Evolutionary conservation across 1,139 yeast genomes (phyloP).

Genomic region (Schwanniomyces etchellsii): DNA sequence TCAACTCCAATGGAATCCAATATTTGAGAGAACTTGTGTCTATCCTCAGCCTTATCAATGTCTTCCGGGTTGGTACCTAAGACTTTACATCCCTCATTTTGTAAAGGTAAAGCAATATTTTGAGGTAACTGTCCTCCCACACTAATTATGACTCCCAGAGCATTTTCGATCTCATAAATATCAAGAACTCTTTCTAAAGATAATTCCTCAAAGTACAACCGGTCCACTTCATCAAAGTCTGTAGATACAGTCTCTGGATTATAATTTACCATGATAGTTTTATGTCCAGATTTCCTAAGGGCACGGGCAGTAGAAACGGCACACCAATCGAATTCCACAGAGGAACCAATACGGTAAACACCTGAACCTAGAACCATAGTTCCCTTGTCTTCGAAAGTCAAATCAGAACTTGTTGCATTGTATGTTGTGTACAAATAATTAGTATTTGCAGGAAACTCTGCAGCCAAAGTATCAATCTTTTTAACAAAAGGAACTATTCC

Average conservation of each 20-base stretch:
- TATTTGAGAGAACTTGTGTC: slow-evolving; percentile 94
- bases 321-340: slow-evolving; percentile 99
- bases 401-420: slow-evolving; percentile 84
- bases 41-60: slow-evolving; percentile 95
- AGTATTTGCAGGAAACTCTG: slow-evolving; percentile 97
- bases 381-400: slow-evolving; percentile 83
- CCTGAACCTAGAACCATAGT: slow-evolving; percentile 96
- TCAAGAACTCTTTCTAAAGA: slow-evolving; percentile 96
- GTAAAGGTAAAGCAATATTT: slow-evolving; percentile 85
- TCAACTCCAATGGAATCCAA: slow-evolving; percentile 87
- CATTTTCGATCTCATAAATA: slow-evolving; percentile 86
- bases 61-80: slow-evolving; percentile 93
- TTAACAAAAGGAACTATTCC: slow-evolving; percentile 91
- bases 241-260: slow-evolving; percentile 99
- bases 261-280: slow-evolving; percentile 94
- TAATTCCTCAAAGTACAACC: slow-evolving; percentile 92
- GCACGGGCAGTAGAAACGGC: slow-evolving; percentile 97
- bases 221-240: slow-evolving; percentile 96
- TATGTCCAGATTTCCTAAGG: slow-evolving; percentile 77
- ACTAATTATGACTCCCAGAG: slow-evolving; percentile 89
- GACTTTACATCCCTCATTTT: slow-evolving; percentile 78
- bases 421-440: slow-evolving; percentile 95
- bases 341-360: slow-evolving; percentile 96
- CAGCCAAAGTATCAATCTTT: slow-evolving; percentile 95
- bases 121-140: slow-evolving; percentile 99